These are phyloP conservation scores for Thinopyrum obtusiflorum DNA, from an alignment of 202 grass and related monocot genomes.

Conservation along the genomic window DNA sequence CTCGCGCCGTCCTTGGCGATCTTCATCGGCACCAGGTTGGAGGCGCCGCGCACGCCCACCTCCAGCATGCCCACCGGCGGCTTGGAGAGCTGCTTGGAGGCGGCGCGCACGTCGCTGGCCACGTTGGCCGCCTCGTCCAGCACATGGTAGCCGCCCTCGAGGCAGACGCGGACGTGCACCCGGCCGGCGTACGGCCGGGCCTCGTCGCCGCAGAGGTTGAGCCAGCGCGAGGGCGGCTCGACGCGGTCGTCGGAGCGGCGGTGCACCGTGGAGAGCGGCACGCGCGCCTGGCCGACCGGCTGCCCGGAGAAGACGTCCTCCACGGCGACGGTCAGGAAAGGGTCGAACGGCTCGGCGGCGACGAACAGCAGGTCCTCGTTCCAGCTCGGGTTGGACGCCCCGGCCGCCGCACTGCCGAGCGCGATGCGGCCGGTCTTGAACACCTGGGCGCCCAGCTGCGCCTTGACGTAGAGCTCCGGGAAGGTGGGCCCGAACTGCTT, in stretches of 20 bases:
- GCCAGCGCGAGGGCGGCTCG: conserved; percentile 87
- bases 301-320: conserved; percentile 66
- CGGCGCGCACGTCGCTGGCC: conserved; percentile 91
- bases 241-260: conserved; percentile 65
- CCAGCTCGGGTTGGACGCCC: conserved; percentile 84
- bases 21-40: conserved; percentile 95
- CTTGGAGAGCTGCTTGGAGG: conserved; percentile 94
- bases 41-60: conserved; percentile 78
- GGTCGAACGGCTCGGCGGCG: conserved; percentile 89
- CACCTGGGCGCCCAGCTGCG: conserved; percentile 82
- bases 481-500: conserved; percentile 27
- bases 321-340: conserved; percentile 63
- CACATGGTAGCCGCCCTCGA: conserved; percentile 98
- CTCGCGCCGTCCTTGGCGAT: conserved; percentile 72
- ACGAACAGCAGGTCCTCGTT: conserved; percentile 97
- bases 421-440: conserved; percentile 82
- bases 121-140: conserved; percentile 94
- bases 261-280: conserved; percentile 77
- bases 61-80: conserved; percentile 88
- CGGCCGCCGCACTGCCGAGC: conserved; percentile 58
- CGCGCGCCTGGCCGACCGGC: conserved; percentile 62
- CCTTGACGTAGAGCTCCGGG: conserved; percentile 79
- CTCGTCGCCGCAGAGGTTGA: conserved; percentile 81
- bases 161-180: conserved; percentile 84
- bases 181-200: conserved; percentile 75